Evolutionary conservation across 768 basidiomycete genomes (phyloP).

Genomic region (Leccinum rimulosum): DNA sequence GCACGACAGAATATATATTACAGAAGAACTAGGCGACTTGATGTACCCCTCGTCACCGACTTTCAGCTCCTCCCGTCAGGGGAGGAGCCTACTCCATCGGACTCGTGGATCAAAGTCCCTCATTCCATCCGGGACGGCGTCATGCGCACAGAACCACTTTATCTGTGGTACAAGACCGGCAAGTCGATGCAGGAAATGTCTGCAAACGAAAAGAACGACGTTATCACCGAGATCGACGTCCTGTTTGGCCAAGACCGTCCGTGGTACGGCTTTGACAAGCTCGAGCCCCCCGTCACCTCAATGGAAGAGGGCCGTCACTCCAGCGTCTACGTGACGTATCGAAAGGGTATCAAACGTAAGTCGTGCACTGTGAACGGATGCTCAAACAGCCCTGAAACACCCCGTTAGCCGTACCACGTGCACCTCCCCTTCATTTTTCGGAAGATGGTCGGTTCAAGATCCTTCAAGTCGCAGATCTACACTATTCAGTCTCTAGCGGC

Average conservation of each 20-base stretch:
- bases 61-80: slow-evolving; percentile 60
- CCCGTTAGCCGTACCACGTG: slow-evolving; percentile 40
- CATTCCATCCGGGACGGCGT: slow-evolving; percentile 67
- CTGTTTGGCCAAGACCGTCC: slow-evolving; percentile 80
- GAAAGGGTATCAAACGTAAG: slow-evolving; percentile 74
- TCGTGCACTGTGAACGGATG: not conserved
- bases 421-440: no score
- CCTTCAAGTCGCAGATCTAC: slow-evolving; percentile 89
- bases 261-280: slow-evolving; percentile 83
- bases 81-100: slow-evolving; percentile 45
- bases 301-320: slow-evolving; percentile 40
- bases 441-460: slow-evolving; percentile 61
- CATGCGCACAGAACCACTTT: slow-evolving; percentile 51
- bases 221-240: slow-evolving; percentile 92
- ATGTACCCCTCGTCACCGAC: slow-evolving; percentile 76
- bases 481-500: slow-evolving; percentile 82
- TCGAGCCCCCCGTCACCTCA: slow-evolving; percentile 57
- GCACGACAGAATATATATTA: slow-evolving; percentile 64
- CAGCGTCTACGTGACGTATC: slow-evolving; percentile 62
- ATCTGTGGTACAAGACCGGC: slow-evolving; percentile 75
- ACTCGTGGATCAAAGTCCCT: slow-evolving; percentile 62
- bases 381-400: not conserved
- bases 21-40: slow-evolving; percentile 78
- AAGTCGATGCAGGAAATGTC: slow-evolving; percentile 63
- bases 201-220: slow-evolving; percentile 50